A percentile compares a stretch with the other conserved stretches of the same genome.
Evolutionary conservation across 768 basidiomycete species (phyloP).

Genomic region (Boletus rubroflammeus): DNA sequence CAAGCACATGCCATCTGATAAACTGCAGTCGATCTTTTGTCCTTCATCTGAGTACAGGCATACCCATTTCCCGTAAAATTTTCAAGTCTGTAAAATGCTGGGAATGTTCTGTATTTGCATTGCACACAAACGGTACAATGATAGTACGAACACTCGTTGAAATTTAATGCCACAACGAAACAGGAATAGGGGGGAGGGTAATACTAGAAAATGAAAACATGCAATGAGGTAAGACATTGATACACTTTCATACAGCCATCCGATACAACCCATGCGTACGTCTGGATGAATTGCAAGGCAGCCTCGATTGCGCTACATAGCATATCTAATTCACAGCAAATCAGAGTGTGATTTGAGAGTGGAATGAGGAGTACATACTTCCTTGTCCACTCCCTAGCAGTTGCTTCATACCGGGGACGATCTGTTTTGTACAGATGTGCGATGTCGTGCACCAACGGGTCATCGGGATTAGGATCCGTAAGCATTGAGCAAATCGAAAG

Average conservation of each 20-base stretch:
- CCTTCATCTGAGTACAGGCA: too few species aligned
- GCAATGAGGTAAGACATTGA: slow-evolving; percentile 31
- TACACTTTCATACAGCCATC: slow-evolving; percentile 32
- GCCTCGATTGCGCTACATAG: slow-evolving; percentile 46
- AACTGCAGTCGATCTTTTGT: too few species aligned
- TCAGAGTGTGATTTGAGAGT: neutral
- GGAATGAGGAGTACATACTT: slow-evolving; percentile 59
- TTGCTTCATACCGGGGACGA: slow-evolving; percentile 93
- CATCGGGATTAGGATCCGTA: slow-evolving; percentile 99
- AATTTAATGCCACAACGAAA: slow-evolving; percentile 19
- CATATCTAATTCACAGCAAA: slow-evolving; percentile 33
- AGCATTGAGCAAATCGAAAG: slow-evolving; percentile 99
- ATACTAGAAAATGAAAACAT: slow-evolving; percentile 34
- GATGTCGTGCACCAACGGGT: slow-evolving; percentile 97
- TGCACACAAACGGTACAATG: neutral
- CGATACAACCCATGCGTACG: slow-evolving; percentile 29
- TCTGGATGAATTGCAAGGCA: slow-evolving; percentile 18
- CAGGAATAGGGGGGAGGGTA: slow-evolving; percentile 19
- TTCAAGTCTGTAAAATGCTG: neutral
- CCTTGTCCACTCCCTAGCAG: slow-evolving; percentile 99
- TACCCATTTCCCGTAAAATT: too few species aligned
- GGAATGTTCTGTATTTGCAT: neutral
- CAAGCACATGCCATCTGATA: too few species aligned
- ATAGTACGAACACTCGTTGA: slow-evolving; percentile 13
- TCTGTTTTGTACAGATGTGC: slow-evolving; percentile 99